Evolutionary conservation across 75 land plant genomes (phyloP).

Genomic region (Gnetum montanum): DNA sequence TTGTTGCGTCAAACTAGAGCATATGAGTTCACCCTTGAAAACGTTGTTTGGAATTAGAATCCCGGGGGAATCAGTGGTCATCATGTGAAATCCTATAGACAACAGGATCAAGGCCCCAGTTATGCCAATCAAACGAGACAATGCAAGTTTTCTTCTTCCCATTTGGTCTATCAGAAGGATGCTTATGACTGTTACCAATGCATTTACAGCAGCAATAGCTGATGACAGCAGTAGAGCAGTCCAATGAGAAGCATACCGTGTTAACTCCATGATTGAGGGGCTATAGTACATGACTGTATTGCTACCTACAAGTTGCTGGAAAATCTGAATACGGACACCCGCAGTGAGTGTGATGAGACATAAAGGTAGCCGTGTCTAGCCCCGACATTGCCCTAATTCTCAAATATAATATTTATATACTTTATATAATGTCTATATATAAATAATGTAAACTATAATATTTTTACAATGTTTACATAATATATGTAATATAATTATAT

Average conservation of each 20-base stretch:
- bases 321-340: constrained; percentile 29
- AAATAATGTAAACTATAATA: no score
- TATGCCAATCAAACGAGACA: constrained; percentile 61
- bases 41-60: constrained; percentile 11
- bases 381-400: no score
- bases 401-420: no score
- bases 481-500: no score
- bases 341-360: no score
- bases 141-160: constrained; percentile 58
- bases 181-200: constrained; percentile 32
- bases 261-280: constrained; percentile 43
- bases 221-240: constrained; percentile 30
- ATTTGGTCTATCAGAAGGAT: constrained; percentile 26
- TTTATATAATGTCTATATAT: no score
- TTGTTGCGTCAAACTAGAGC: constrained; percentile 25
- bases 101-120: constrained; percentile 32
- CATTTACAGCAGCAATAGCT: constrained; percentile 31
- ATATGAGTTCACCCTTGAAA: constrained; percentile 9
- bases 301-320: constrained; percentile 41
- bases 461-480: no score
- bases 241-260: constrained; percentile 38
- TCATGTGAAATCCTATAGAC: constrained; percentile 38
- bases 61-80: constrained; percentile 36
- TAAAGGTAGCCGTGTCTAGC: no score
- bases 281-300: constrained; percentile 50